phyloP scores from a whole-genome alignment of 2,329 filamentous ascomycete species.

The Venturiaceae sp. region DNA sequence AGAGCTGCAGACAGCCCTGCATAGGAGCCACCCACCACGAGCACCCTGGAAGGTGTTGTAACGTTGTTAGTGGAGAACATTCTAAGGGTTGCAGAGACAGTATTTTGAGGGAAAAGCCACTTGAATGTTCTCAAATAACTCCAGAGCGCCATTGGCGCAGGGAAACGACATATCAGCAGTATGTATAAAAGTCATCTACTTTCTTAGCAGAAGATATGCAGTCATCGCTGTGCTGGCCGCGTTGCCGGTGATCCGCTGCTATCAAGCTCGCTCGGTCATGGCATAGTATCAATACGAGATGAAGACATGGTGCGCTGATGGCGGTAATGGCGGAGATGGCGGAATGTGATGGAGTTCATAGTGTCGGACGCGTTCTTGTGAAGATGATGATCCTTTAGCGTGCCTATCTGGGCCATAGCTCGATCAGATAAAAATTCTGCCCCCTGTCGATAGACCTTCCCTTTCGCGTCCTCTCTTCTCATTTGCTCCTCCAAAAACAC shows the following conservation, averaged over 20 bases:
- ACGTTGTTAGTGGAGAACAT: background rate
- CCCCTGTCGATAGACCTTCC: background rate
- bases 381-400: background rate
- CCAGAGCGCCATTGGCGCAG: background rate
- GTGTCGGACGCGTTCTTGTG: no score
- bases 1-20: slow-evolving; percentile 56
- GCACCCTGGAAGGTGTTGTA: slow-evolving; percentile 28
- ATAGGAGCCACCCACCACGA: slow-evolving; percentile 64
- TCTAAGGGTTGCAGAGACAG: background rate
- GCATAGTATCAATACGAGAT: background rate
- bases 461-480: background rate
- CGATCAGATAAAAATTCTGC: background rate
- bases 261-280: background rate
- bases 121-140: background rate
- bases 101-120: background rate
- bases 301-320: background rate
- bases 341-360: background rate
- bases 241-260: background rate
- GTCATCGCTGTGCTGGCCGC: background rate
- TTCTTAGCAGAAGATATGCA: background rate
- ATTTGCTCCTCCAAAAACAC: background rate
- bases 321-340: background rate
- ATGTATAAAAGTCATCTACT: background rate
- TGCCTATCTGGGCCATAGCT: background rate
- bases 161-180: background rate